These are phyloP conservation scores for Toxoplasma gondii DNA, from an alignment of 169 alveolate genomes.

Conservation along the genomic window DNA sequence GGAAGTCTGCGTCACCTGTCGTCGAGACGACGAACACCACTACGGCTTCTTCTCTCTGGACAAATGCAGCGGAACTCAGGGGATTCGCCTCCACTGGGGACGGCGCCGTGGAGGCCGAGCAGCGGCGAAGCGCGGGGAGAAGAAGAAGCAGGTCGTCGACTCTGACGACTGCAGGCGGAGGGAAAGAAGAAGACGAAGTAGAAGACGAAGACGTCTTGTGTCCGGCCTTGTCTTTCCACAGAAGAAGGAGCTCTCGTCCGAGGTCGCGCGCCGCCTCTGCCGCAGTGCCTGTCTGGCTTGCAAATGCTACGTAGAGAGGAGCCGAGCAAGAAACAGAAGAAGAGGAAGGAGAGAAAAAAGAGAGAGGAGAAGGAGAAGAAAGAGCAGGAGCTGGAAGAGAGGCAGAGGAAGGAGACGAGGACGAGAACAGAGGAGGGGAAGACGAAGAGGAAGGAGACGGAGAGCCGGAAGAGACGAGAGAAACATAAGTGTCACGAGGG, in stretches of 20 bases:
- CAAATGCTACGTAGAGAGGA: background rate
- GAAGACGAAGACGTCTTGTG: no score
- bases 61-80: no score
- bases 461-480: background rate
- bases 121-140: background rate
- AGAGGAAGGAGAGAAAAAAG: background rate
- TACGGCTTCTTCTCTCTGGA: background rate
- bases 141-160: background rate
- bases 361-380: background rate
- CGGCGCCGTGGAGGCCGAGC: no score
- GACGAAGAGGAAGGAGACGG: background rate
- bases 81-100: no score
- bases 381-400: background rate
- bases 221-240: background rate
- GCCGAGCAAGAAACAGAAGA: background rate
- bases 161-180: background rate
- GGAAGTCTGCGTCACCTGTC: background rate
- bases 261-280: constrained; percentile 28
- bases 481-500: background rate
- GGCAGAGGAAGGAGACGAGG: background rate
- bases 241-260: background rate
- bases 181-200: background rate
- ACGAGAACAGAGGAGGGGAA: no score
- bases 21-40: constrained; percentile 12
- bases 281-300: background rate